Evolutionary conservation across 177 flowering plant genomes (phyloP).

Genomic region (Vitis hybrid): DNA sequence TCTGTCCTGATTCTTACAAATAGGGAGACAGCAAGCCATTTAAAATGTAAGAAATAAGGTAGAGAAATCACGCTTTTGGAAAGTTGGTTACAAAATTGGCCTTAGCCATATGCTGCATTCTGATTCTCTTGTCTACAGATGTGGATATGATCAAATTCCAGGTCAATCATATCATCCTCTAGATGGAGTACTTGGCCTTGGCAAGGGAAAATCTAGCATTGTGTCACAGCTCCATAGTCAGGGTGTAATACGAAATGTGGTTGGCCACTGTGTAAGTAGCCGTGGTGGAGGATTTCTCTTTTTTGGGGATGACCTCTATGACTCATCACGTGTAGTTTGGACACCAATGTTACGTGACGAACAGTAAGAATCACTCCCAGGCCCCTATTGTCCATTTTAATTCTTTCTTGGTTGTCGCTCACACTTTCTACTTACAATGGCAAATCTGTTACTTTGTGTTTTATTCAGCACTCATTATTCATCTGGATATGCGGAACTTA

Average conservation of each 20-base stretch:
- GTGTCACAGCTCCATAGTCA: conserved; percentile 59
- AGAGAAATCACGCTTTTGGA: no score
- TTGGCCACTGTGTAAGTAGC: conserved; percentile 83
- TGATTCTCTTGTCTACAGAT: conserved; percentile 26
- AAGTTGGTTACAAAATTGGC: no score
- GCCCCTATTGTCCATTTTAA: background rate
- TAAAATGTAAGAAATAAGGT: no score
- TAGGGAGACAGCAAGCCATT: no score
- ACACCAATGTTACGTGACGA: conserved; percentile 57
- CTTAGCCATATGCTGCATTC: no score
- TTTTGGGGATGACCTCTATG: conserved; percentile 71
- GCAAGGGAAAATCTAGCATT: conserved; percentile 58
- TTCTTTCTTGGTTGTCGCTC: background rate
- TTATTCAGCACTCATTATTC: conserved; percentile 66
- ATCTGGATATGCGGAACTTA: conserved; percentile 68
- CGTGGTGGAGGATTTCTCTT: conserved; percentile 78
- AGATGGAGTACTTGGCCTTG: conserved; percentile 54
- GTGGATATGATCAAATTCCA: conserved; percentile 49
- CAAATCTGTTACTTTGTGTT: background rate
- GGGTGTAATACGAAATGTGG: conserved; percentile 61
- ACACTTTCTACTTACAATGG: background rate
- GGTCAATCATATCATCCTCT: conserved; percentile 33
- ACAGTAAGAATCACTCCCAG: conserved; percentile 21
- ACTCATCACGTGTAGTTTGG: conserved; percentile 64
- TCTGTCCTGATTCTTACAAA: no score